phyloP scores from a whole-genome alignment of 306 rosid species.

The Quercus bicolor region DNA sequence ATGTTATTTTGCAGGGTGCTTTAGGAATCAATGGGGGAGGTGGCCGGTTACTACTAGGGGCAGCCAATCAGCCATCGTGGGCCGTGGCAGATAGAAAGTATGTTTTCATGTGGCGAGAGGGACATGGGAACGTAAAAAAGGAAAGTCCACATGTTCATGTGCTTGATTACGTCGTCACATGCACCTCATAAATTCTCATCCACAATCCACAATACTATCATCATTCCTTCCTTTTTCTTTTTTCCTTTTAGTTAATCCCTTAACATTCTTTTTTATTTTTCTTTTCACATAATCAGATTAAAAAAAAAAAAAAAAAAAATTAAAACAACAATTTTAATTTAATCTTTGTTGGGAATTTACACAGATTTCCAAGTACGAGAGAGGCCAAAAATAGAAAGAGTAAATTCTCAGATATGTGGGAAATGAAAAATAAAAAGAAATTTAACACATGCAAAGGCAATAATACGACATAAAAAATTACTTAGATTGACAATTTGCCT shows the following conservation, averaged over 20 bases:
- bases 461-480: too few species aligned
- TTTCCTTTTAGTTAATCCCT: not conserved
- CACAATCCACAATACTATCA: not conserved
- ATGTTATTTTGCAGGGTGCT: not conserved
- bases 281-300: too few species aligned
- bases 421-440: too few species aligned
- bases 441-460: too few species aligned
- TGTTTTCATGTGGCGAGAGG: not conserved
- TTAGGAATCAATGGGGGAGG: not conserved
- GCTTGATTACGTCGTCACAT: constrained; percentile 2
- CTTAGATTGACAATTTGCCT: too few species aligned
- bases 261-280: not conserved
- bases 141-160: not conserved
- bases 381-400: too few species aligned
- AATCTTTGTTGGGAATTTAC: too few species aligned
- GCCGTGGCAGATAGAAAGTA: not conserved
- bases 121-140: too few species aligned
- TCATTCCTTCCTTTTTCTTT: not conserved
- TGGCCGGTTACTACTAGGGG: not conserved
- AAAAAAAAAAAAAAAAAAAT: too few species aligned
- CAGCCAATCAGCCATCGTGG: constrained; percentile 1
- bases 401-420: too few species aligned
- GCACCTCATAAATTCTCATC: not conserved
- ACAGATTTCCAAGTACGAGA: too few species aligned
- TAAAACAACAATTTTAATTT: too few species aligned